Evolutionary conservation across 371 early-diverging fungal genomes (phyloP).

Genomic region (Apophysomyces elegans): DNA sequence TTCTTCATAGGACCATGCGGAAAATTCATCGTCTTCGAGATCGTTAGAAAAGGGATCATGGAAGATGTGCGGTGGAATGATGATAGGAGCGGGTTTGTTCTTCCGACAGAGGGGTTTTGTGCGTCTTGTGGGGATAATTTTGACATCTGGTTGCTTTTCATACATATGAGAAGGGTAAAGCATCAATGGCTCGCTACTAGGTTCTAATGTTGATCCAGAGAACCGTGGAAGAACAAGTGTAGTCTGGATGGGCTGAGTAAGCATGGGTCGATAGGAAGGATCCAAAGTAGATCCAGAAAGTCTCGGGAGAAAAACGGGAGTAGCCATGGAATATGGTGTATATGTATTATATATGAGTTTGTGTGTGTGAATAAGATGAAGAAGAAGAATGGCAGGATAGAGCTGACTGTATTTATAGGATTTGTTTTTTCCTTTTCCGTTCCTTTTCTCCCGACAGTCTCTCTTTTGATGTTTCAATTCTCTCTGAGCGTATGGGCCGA

Average conservation of each 20-base stretch:
- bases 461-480: slow-evolving; percentile 6
- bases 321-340: background rate
- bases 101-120: slow-evolving; percentile 22
- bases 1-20: slow-evolving; percentile 29
- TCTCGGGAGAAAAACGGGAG: slow-evolving; percentile 3
- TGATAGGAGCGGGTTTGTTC: slow-evolving; percentile 23
- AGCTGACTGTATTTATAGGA: slow-evolving; percentile 3
- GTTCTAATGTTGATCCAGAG: slow-evolving; percentile 32
- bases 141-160: slow-evolving; percentile 14
- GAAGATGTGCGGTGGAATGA: slow-evolving; percentile 15
- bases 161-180: slow-evolving; percentile 21
- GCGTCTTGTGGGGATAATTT: slow-evolving; percentile 8
- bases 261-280: background rate
- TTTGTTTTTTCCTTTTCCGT: background rate
- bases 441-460: slow-evolving; percentile 5
- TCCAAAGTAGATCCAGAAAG: slow-evolving; percentile 5
- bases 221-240: slow-evolving; percentile 22
- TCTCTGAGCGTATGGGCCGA: slow-evolving; percentile 4
- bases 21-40: slow-evolving; percentile 17
- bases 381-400: background rate
- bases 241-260: background rate
- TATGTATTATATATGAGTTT: background rate
- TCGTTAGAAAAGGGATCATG: slow-evolving; percentile 12
- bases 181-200: slow-evolving; percentile 25
- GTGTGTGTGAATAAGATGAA: slow-evolving; percentile 3